phyloP scores from a whole-genome alignment of 129 eudicot genomes.

The Oenanthe sinensis region DNA sequence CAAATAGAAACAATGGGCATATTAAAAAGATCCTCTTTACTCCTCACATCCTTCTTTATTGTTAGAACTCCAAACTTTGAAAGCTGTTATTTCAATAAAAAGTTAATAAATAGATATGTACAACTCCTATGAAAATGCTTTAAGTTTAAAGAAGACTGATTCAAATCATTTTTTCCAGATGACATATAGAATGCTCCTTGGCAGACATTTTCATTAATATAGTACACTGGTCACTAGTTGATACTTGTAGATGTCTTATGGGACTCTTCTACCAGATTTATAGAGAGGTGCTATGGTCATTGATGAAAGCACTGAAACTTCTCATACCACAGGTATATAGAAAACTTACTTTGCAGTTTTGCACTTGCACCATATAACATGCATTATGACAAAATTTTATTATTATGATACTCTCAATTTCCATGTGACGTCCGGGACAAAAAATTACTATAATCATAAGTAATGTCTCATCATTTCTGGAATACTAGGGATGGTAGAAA shows the following conservation, averaged over 20 bases:
- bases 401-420: background rate
- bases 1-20: constrained; percentile 35
- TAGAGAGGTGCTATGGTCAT: background rate
- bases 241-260: background rate
- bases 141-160: background rate
- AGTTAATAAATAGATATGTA: background rate
- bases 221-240: background rate
- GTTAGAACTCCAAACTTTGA: constrained; percentile 64
- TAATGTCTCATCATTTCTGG: background rate
- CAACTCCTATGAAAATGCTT: background rate
- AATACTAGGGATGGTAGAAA: background rate
- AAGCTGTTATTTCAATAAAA: constrained; percentile 35
- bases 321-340: background rate
- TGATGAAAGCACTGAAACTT: background rate
- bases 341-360: background rate
- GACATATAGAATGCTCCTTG: background rate
- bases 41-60: constrained; percentile 66
- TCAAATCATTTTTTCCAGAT: background rate
- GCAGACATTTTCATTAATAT: background rate
- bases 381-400: too few relatives aligned
- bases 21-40: constrained; percentile 47
- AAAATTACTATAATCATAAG: background rate
- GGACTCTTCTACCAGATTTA: background rate
- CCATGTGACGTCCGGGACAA: background rate
- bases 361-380: background rate